These are phyloP conservation scores for Grifola frondosa DNA, from an alignment of 1,284 basidiomycete species.

Conservation along the genomic window DNA sequence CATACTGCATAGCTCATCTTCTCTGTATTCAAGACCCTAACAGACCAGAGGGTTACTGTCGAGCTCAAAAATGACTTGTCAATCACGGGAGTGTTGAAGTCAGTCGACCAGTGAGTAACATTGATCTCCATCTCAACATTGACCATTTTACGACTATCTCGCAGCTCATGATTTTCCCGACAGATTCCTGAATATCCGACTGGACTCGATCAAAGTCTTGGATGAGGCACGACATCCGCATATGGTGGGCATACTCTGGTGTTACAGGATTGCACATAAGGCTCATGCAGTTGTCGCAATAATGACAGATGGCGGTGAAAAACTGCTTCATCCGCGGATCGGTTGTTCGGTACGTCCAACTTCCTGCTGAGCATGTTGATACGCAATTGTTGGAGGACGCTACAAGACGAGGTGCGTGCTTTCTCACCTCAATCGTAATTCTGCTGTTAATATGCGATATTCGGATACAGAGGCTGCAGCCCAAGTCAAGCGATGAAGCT, in stretches of 20 bases:
- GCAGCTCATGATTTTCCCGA: too few species aligned
- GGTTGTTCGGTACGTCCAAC: conserved; percentile 95
- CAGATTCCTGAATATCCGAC: conserved; percentile 94
- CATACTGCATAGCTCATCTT: conserved; percentile 81
- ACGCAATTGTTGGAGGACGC: conserved; percentile 97
- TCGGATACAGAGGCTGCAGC: conserved; percentile 22
- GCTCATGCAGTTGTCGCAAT: too few species aligned
- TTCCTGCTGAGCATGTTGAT: conserved; percentile 92
- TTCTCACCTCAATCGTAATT: not conserved
- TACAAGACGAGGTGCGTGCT: conserved; percentile 81
- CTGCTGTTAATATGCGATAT: not conserved
- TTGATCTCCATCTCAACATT: not conserved
- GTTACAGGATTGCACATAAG: too few species aligned
- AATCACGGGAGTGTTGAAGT: conserved; percentile 95
- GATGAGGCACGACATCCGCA: conserved; percentile 95
- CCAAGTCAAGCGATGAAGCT: conserved; percentile 25
- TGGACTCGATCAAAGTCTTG: conserved; percentile 92
- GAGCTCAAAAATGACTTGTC: conserved; percentile 99
- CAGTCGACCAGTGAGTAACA: conserved; percentile 89
- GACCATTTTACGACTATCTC: not conserved
- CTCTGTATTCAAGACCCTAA: conserved; percentile 99
- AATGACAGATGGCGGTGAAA: conserved; percentile 97
- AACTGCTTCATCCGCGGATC: conserved; percentile 99
- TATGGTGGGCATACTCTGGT: conserved; percentile 72
- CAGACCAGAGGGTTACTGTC: conserved; percentile 94